These are phyloP conservation scores for Sporisorium graminicola DNA, from an alignment of 1,284 basidiomycete genomes.

Conservation along the genomic window DNA sequence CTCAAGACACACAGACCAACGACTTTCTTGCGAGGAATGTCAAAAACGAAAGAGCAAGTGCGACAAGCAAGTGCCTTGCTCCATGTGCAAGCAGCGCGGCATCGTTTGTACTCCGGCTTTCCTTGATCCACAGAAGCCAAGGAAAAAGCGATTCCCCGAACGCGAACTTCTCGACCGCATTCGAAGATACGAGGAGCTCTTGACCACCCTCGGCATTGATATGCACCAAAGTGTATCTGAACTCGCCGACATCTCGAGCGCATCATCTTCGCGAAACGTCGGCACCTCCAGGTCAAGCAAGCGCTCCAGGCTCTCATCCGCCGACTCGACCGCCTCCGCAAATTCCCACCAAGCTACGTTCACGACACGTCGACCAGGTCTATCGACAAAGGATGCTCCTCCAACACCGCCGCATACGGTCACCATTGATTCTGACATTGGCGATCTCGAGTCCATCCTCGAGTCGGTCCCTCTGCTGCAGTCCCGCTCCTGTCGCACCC, in stretches of 20 bases:
- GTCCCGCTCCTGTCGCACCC: neutral
- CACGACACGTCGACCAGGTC: neutral
- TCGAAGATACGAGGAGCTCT: slow-evolving; percentile 18
- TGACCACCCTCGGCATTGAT: slow-evolving; percentile 7
- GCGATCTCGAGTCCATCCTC: slow-evolving; percentile 14
- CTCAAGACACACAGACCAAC: slow-evolving; percentile 1
- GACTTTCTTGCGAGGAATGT: slow-evolving; percentile 16
- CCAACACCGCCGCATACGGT: neutral
- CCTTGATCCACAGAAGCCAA: slow-evolving; percentile 11
- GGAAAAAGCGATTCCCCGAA: slow-evolving; percentile 25
- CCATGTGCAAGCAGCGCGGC: slow-evolving; percentile 19
- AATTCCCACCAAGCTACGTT: neutral
- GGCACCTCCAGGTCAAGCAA: neutral
- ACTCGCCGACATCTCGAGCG: neutral
- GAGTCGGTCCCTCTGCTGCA: slow-evolving; percentile 7
- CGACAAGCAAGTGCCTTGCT: slow-evolving; percentile 20
- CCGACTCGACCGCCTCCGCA: neutral
- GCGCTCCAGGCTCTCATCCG: neutral
- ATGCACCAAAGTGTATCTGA: neutral
- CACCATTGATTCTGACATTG: slow-evolving; percentile 18
- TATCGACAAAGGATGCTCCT: neutral
- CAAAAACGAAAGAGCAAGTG: slow-evolving; percentile 27
- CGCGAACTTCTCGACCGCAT: slow-evolving; percentile 20
- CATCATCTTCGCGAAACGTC: neutral
- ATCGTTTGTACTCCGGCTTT: slow-evolving; percentile 12